phyloP scores from a whole-genome alignment of 2,329 filamentous ascomycete species.

The Curvularia spicifera region DNA sequence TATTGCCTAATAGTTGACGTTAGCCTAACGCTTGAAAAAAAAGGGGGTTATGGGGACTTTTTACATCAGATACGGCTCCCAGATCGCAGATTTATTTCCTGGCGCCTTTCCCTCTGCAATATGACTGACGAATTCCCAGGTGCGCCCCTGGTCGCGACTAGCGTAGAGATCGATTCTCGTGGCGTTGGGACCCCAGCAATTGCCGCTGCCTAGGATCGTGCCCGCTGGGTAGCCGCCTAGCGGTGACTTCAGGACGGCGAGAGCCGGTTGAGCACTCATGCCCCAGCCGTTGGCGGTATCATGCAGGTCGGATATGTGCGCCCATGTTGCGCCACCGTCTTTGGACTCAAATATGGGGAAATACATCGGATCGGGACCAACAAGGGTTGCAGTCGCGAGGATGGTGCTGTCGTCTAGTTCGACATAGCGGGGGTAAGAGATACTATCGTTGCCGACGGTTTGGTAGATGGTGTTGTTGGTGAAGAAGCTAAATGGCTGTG shows the following conservation, averaged over 20 bases:
- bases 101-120: slow-evolving; percentile 29
- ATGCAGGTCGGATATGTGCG: slow-evolving; percentile 63
- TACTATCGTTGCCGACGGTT: slow-evolving; percentile 16
- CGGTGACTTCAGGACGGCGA: slow-evolving; percentile 20
- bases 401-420: slow-evolving; percentile 28
- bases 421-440: slow-evolving; percentile 26
- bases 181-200: slow-evolving; percentile 56
- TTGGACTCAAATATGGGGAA: slow-evolving; percentile 52
- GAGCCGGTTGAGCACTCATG: slow-evolving; percentile 57
- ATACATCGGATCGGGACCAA: slow-evolving; percentile 27
- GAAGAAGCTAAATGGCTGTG: slow-evolving; percentile 25
- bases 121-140: slow-evolving; percentile 34
- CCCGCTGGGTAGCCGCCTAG: slow-evolving; percentile 28
- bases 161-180: slow-evolving; percentile 33
- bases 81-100: slow-evolving; percentile 30
- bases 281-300: slow-evolving; percentile 70
- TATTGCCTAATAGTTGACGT: slow-evolving; percentile 18
- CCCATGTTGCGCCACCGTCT: slow-evolving; percentile 61
- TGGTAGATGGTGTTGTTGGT: slow-evolving; percentile 33
- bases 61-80: slow-evolving; percentile 33
- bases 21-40: neutral
- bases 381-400: slow-evolving; percentile 15
- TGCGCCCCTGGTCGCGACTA: slow-evolving; percentile 26
- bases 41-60: neutral
- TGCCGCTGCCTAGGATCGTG: slow-evolving; percentile 53